Percentiles rank a stretch among this genome's conserved stretches.
Evolutionary conservation across 106 monocot species (phyloP).

Genomic region (Acorus calamus): DNA sequence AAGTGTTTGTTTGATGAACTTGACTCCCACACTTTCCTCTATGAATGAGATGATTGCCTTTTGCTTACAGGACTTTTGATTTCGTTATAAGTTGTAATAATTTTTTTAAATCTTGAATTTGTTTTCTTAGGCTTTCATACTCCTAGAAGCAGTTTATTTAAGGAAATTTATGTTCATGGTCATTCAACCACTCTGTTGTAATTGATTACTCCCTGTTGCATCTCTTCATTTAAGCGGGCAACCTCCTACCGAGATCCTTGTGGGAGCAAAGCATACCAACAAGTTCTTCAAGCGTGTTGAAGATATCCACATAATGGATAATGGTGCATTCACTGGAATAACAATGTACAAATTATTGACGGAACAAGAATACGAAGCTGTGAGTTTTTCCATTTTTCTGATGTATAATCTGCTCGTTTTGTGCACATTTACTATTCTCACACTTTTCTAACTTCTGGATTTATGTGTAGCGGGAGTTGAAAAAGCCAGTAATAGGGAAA

Average conservation of each 20-base stretch:
- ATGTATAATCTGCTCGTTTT: constrained; percentile 1
- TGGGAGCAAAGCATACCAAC: constrained; percentile 65
- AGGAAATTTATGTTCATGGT: too few species aligned
- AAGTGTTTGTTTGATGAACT: too few species aligned
- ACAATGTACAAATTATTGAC: constrained; percentile 47
- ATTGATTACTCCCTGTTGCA: too few species aligned
- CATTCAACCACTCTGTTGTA: too few species aligned
- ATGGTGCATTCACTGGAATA: constrained; percentile 18
- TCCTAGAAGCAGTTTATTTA: too few species aligned
- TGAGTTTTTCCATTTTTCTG: constrained; percentile 32
- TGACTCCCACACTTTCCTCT: too few species aligned
- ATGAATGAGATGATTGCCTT: too few species aligned
- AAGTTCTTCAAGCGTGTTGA: constrained; percentile 81
- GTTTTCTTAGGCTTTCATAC: too few species aligned
- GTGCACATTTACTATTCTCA: neutral
- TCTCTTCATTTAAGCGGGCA: constrained; percentile 47
- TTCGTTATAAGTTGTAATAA: too few species aligned
- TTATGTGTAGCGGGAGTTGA: constrained; percentile 48
- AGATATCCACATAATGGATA: constrained; percentile 47
- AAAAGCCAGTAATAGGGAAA: constrained; percentile 74
- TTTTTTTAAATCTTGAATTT: too few species aligned
- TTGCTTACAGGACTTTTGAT: too few species aligned
- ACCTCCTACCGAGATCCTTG: constrained; percentile 79
- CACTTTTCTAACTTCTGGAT: constrained; percentile 3
- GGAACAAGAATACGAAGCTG: constrained; percentile 81